Conservation (phyloP, 345 rosid species). For the Dipteronia sinensis region DNA sequence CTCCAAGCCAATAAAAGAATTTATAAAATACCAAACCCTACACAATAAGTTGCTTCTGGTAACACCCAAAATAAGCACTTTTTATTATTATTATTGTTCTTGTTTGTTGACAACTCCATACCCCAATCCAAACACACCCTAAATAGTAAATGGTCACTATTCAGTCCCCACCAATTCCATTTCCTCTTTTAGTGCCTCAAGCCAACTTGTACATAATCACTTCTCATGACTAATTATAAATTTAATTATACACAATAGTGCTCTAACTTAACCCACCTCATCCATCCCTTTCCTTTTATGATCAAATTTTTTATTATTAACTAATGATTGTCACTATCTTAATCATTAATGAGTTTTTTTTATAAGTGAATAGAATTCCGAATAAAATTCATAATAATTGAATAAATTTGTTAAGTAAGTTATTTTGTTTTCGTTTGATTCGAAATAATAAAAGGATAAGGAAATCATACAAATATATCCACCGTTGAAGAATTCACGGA, state of each 20-base stretch:
- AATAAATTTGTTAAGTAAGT: too few species aligned
- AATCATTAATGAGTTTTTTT: neutral
- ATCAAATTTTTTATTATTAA: neutral
- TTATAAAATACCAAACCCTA: neutral
- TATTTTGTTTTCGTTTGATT: neutral
- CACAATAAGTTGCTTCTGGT: conserved; percentile 12
- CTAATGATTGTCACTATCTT: neutral
- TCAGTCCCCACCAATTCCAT: neutral
- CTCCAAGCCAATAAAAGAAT: conserved; percentile 2
- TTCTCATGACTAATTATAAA: neutral
- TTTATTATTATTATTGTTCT: neutral
- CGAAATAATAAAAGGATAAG: neutral
- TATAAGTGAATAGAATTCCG: neutral
- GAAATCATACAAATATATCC: too few species aligned
- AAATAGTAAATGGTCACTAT: too few species aligned
- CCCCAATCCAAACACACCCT: neutral
- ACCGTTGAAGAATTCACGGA: neutral
- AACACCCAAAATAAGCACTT: conserved; percentile 13
- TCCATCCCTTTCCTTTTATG: neutral
- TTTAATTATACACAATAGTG: neutral
- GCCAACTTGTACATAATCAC: conserved; percentile 32
- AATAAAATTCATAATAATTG: too few species aligned
- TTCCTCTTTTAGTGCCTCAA: conserved; percentile 22
- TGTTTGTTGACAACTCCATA: neutral
- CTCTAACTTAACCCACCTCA: neutral